Percentiles rank a stretch among this genome's conserved stretches.
Conservation (phyloP, 352 stramenopile species). For the Phytophthora rubi region DNA sequence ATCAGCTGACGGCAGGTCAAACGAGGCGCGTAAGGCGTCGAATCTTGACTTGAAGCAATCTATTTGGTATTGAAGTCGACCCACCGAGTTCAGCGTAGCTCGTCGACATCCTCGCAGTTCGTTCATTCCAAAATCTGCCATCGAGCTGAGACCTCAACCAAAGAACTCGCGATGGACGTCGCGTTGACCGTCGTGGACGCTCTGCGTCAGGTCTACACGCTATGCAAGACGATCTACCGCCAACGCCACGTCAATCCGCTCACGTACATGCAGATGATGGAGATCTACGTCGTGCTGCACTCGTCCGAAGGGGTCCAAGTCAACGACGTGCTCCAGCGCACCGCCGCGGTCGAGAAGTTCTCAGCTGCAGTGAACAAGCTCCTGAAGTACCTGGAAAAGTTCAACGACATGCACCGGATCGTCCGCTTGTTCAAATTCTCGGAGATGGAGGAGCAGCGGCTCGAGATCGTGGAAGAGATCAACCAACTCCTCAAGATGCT, state of each 20-base stretch:
- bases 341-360: conserved; percentile 5
- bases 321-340: conserved; percentile 11
- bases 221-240: too few species aligned
- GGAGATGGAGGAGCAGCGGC: conserved; percentile 37
- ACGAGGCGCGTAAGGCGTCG: background rate
- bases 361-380: conserved; percentile 11
- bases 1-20: conserved; percentile 1
- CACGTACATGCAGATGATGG: conserved; percentile 20
- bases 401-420: conserved; percentile 24
- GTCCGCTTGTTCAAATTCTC: conserved; percentile 23
- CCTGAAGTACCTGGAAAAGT: conserved; percentile 23
- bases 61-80: background rate
- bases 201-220: too few species aligned
- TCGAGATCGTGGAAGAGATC: conserved; percentile 12
- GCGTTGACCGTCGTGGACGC: too few species aligned
- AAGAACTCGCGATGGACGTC: too few species aligned
- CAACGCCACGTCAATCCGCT: too few species aligned
- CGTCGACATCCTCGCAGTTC: background rate
- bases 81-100: conserved; percentile 5
- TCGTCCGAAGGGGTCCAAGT: conserved; percentile 7
- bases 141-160: background rate
- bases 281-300: conserved; percentile 21
- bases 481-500: background rate
- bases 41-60: background rate
- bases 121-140: conserved; percentile 21